A percentile compares a stretch with the other conserved stretches of the same genome.
Evolutionary conservation across 2,329 filamentous ascomycete species (phyloP).

Genomic region (Triangularia verruculosa): DNA sequence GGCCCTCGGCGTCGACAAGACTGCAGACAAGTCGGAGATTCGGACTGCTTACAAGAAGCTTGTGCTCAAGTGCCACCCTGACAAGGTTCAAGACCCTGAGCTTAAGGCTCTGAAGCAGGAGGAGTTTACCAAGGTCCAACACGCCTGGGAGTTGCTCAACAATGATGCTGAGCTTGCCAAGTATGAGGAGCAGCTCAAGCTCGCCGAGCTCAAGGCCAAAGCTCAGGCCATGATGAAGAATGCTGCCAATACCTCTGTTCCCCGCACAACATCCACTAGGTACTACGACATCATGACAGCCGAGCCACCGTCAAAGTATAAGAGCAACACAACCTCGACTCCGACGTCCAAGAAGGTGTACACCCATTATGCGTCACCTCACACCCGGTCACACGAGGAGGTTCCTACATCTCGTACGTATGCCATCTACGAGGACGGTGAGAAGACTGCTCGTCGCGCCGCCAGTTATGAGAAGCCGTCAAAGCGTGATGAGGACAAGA

Average conservation of each 20-base stretch:
- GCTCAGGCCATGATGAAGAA: conserved; percentile 32
- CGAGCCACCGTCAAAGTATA: conserved; percentile 46
- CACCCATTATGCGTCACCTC: conserved; percentile 33
- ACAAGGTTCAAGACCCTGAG: conserved; percentile 79
- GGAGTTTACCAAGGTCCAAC: conserved; percentile 88
- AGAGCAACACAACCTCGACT: conserved; percentile 29
- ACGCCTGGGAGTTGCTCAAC: conserved; percentile 86
- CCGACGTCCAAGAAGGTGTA: conserved; percentile 35
- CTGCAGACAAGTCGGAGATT: conserved; percentile 69
- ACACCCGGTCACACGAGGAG: conserved; percentile 49
- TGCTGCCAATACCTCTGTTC: conserved; percentile 43
- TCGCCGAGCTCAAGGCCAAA: conserved; percentile 60
- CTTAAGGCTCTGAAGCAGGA: conserved; percentile 76
- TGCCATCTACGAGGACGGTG: conserved; percentile 41
- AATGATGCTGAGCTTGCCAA: conserved; percentile 68
- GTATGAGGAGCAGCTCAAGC: conserved; percentile 65
- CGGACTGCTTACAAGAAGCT: conserved; percentile 80
- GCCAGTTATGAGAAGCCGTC: conserved; percentile 41
- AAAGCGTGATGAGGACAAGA: conserved; percentile 39
- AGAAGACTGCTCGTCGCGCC: conserved; percentile 25
- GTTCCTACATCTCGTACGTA: conserved; percentile 33
- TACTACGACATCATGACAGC: conserved; percentile 50
- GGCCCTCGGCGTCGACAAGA: conserved; percentile 68
- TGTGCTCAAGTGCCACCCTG: conserved; percentile 83
- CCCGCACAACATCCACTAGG: conserved; percentile 39